Percentiles rank a stretch among this genome's conserved stretches.
phyloP scores from a whole-genome alignment of 1,284 basidiomycete genomes.

The Apiotrichum laibachii region DNA sequence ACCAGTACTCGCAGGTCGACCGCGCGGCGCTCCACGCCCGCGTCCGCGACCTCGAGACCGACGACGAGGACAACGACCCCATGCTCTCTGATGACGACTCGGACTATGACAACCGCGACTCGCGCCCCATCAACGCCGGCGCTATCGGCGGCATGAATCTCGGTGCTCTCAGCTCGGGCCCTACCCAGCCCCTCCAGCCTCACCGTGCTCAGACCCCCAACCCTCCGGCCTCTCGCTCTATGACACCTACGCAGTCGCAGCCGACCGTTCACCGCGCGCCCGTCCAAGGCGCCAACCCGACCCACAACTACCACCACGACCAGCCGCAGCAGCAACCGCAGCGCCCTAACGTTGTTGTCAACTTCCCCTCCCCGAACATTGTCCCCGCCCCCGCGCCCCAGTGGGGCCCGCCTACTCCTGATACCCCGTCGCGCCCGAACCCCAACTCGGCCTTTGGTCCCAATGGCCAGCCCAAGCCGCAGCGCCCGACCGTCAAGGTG shows the following conservation, averaged over 20 bases:
- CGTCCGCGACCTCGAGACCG: conserved; percentile 1
- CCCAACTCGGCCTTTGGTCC: background rate
- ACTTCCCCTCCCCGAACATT: conserved; percentile 11
- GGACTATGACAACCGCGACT: conserved; percentile 1
- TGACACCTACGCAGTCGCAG: background rate
- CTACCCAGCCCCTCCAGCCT: conserved; percentile 4
- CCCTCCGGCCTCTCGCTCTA: background rate
- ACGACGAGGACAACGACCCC: background rate
- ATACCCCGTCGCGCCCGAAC: background rate
- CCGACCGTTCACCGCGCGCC: background rate
- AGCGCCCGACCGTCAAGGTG: conserved; percentile 4
- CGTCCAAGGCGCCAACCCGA: background rate
- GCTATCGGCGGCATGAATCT: background rate
- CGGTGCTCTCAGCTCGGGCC: background rate
- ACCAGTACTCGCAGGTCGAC: background rate
- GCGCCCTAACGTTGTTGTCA: background rate
- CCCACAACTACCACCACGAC: background rate
- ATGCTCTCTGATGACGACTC: background rate
- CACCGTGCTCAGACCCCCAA: background rate
- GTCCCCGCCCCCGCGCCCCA: background rate
- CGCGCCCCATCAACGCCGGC: conserved; percentile 2
- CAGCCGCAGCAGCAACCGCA: background rate
- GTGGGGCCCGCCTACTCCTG: background rate
- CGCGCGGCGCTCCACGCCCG: conserved; percentile 12
- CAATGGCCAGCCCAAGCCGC: background rate